Base-by-base conservation (phyloP, 805 yeast genomes). In the Nakazawaea populi region DNA sequence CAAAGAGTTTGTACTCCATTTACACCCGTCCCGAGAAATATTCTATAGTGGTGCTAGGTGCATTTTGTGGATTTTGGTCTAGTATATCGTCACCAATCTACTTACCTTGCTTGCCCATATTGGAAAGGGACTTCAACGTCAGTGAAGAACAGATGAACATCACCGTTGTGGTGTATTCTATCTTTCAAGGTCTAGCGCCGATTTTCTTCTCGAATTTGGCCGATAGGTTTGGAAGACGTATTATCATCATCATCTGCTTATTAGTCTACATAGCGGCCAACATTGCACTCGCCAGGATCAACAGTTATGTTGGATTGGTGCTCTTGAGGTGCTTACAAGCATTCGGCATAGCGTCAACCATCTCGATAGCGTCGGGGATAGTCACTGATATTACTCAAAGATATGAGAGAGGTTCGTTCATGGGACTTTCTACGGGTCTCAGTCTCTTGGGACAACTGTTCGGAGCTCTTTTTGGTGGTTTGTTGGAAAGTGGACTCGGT, bases 171-270 rank as follows among this genome's bases (percentile, higher is more conserved):
- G 83, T 87, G 0, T 89, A 89, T 58, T 75, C 87, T 47, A 63
- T 87, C 9, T 75, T 85, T 49, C 97, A 89, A 66, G 96, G 95
- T 1, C 52, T 87, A 0, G 67, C 87, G 0, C 97, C 97, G 0
- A 75, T 86, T 1, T 62, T 88, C 12, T 74, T 83, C 62, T 85
- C 89, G 0, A 73, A 82, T 4, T 58, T 87, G 27, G 86, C 92
- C 0, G 97, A 89, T 61, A 61, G 70, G 3, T 56, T 75, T 44
- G 96, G 96, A 0, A 75, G 96, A 58, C 68, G 96, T 46, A 90
- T 94, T 0, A 72, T 84, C 0, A 70, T 85, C 18, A 48, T 87
- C 34, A 47, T 68, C 4, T 82, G 89, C 37, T 62, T 86, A 30
- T 11, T 74, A 0, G 68, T 83, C 1, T 89, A 80, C 58, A 66